phyloP scores from a whole-genome alignment of 2,329 filamentous ascomycete genomes.

The Penicillium psychrosexuale region DNA sequence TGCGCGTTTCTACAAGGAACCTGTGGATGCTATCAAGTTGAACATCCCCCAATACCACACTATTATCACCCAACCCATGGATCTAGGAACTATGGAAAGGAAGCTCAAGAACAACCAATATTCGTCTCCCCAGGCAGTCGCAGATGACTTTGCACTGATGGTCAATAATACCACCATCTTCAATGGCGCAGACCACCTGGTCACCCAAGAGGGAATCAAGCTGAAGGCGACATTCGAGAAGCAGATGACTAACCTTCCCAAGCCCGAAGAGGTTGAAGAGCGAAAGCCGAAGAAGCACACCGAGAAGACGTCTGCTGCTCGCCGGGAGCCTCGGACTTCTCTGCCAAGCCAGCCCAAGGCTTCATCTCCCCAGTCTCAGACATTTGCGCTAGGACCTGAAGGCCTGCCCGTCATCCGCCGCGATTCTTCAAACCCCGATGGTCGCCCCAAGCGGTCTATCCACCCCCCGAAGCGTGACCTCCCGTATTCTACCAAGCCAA shows the following conservation, averaged over 20 bases:
- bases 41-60: conserved; percentile 70
- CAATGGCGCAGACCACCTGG: conserved; percentile 74
- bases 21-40: conserved; percentile 74
- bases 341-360: conserved; percentile 40
- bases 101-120: conserved; percentile 73
- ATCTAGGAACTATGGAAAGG: conserved; percentile 76
- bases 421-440: conserved; percentile 74
- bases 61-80: conserved; percentile 75
- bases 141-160: conserved; percentile 71
- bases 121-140: conserved; percentile 66
- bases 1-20: conserved; percentile 69
- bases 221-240: conserved; percentile 59
- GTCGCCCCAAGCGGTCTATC: conserved; percentile 87
- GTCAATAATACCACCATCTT: conserved; percentile 75
- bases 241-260: conserved; percentile 59
- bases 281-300: conserved; percentile 54
- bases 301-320: conserved; percentile 44
- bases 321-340: conserved; percentile 49
- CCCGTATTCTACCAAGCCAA: conserved; percentile 82
- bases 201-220: conserved; percentile 66
- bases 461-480: conserved; percentile 90
- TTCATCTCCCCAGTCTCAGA: conserved; percentile 45
- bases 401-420: conserved; percentile 80
- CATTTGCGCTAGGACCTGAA: conserved; percentile 74
- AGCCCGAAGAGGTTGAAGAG: conserved; percentile 57